Conservation (phyloP, 2,329 filamentous ascomycete species). For the Diaporthe amygdali region DNA sequence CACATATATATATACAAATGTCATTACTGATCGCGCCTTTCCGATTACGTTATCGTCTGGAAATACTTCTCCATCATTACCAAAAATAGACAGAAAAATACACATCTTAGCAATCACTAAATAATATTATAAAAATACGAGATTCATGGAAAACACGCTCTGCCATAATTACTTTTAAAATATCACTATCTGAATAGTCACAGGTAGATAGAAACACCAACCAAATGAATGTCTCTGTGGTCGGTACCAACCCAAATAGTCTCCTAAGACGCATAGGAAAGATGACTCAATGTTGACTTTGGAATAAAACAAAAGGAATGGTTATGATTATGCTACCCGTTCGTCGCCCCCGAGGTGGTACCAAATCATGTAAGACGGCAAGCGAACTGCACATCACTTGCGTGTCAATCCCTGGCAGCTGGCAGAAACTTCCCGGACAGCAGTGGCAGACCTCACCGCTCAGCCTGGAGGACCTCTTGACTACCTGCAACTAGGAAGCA, state of each 20-base stretch:
- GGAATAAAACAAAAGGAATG: background rate
- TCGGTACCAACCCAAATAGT: background rate
- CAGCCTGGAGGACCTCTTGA: background rate
- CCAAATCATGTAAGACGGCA: background rate
- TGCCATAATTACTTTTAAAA: background rate
- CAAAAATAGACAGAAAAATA: too few relatives aligned
- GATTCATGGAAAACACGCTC: background rate
- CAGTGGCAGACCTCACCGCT: background rate
- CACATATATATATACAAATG: background rate
- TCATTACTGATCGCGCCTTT: background rate
- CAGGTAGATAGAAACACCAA: background rate
- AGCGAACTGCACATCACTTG: too few relatives aligned
- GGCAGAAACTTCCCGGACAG: background rate
- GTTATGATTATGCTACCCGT: background rate
- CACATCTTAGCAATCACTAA: too few relatives aligned
- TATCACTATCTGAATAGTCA: background rate
- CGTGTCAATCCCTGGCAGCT: background rate
- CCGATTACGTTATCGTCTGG: too few relatives aligned
- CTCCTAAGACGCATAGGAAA: background rate
- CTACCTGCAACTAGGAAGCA: background rate
- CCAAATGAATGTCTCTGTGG: background rate
- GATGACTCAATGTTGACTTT: background rate
- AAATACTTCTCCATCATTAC: too few relatives aligned
- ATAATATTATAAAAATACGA: too few relatives aligned
- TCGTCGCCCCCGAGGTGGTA: background rate